Conservation (phyloP, 2,329 filamentous ascomycete genomes). For the Monilinia fructicola region DNA sequence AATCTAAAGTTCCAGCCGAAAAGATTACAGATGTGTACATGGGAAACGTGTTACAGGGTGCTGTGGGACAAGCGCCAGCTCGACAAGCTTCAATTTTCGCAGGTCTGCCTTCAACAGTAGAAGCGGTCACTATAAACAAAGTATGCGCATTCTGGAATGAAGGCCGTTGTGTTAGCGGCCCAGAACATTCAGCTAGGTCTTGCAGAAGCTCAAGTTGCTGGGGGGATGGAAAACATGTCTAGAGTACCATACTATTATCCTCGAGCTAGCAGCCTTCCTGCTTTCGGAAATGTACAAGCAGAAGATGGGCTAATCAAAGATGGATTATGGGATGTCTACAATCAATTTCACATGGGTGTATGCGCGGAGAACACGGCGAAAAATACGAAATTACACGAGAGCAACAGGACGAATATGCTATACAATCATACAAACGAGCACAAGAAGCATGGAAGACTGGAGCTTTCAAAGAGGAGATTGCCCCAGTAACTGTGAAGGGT, state of each 20-base stretch:
- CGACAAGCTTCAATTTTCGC: constrained; percentile 89
- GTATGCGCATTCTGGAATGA: constrained; percentile 96
- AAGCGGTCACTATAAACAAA: constrained; percentile 95
- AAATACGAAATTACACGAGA: constrained; percentile 77
- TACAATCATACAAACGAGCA: constrained; percentile 83
- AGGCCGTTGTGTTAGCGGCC: constrained; percentile 85
- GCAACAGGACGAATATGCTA: constrained; percentile 88
- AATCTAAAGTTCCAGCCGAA: constrained; percentile 76
- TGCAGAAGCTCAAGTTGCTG: constrained; percentile 83
- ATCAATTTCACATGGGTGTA: constrained; percentile 96
- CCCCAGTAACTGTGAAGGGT: constrained; percentile 78
- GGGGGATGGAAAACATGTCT: constrained; percentile 98
- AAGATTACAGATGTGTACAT: constrained; percentile 94
- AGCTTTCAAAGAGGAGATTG: constrained; percentile 86
- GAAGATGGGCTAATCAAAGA: constrained; percentile 94
- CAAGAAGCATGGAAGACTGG: constrained; percentile 84
- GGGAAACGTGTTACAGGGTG: constrained; percentile 88
- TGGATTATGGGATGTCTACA: constrained; percentile 93
- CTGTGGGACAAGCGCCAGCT: constrained; percentile 85
- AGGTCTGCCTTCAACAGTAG: constrained; percentile 75
- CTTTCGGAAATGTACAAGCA: constrained; percentile 84
- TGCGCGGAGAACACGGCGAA: constrained; percentile 95
- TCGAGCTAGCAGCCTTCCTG: constrained; percentile 74
- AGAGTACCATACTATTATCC: constrained; percentile 87
- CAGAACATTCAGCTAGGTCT: constrained; percentile 93